Evolutionary conservation across 1,284 basidiomycete species (phyloP), one percentile per base, ranked within the genome.

Genomic region (Trichosporon coremiiforme): DNA sequence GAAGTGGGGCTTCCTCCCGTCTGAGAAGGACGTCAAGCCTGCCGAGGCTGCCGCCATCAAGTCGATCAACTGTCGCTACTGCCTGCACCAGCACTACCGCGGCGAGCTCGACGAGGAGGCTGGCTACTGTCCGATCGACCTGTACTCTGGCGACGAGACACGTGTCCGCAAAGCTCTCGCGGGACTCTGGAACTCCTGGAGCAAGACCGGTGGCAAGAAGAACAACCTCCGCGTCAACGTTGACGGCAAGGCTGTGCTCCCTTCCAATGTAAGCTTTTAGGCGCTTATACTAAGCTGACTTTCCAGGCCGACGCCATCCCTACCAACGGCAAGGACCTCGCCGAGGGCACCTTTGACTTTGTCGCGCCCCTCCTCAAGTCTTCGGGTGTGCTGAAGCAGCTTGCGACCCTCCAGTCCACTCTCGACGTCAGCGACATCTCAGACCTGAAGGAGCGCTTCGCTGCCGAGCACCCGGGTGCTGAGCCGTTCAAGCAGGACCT

Each of bases 1-100:
- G 60, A 97, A 97, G 85, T 97, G 94, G 94, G 93, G 89, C 2
- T 96, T 97, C 82, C 82, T 96, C 35, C 93, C 94, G 6, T 85
- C 85, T 31, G 67, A 75, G 73, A 86, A 17, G 74, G 78, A 10
- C 86, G 90, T 83, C 84, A 92, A 64, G 89, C 80, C 92, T 0
- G 76, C 84, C 2, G 83, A 84, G 65, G 90, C 89, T 0, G 85
- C 83, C 17, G 71, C 78, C 0, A 84, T 89, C 77, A 97, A 96
- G 85, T 86, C 86, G 5, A 84, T 82, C 33, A 89, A 90, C 36
- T 95, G 93, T 84, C 87, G 94, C 73, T 95, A 92, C 81, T 94
- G 93, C 80, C 90, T 96, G 89, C 93, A 96, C 81, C 85, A 88
- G n/a, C 86, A 88, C 74, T 79, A 90, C 75, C 72, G 77, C n/a